Percentiles rank a stretch among this genome's conserved stretches.
Conservation (phyloP, 495 filamentous ascomycete genomes). For the Penicillium macrosclerotiorum region DNA sequence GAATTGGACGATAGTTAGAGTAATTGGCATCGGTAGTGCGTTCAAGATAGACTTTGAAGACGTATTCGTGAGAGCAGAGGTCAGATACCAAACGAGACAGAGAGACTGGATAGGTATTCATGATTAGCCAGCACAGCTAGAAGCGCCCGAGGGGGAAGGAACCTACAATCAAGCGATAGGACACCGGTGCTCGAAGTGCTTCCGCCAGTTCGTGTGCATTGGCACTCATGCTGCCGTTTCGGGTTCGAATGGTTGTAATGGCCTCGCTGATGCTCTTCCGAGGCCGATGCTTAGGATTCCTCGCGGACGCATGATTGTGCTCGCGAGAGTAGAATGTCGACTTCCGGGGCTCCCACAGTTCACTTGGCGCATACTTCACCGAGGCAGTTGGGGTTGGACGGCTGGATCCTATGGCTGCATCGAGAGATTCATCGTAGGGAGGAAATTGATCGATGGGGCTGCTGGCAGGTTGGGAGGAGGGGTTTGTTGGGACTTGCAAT, state of each 20-base stretch:
- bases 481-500: conserved; percentile 31
- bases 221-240: conserved; percentile 79
- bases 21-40: conserved; percentile 86
- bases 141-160: background rate
- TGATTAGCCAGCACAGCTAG: conserved; percentile 12
- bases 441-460: conserved; percentile 47
- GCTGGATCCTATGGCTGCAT: conserved; percentile 24
- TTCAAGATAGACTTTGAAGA: conserved; percentile 97
- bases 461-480: conserved; percentile 33
- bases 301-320: conserved; percentile 40
- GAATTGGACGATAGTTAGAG: conserved; percentile 93
- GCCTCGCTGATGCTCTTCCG: conserved; percentile 87
- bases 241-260: conserved; percentile 71
- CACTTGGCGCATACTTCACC: conserved; percentile 32
- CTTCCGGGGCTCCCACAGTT: conserved; percentile 41
- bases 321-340: conserved; percentile 31
- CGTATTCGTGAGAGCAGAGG: conserved; percentile 92
- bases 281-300: conserved; percentile 58
- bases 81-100: conserved; percentile 88
- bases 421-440: conserved; percentile 38
- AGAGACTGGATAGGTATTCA: conserved; percentile 53
- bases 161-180: conserved; percentile 81
- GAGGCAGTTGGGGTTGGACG: conserved; percentile 26
- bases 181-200: conserved; percentile 85
- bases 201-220: conserved; percentile 93